Conservation (phyloP, 176 grass and related monocot species). For the Cymbopogon citratus region DNA sequence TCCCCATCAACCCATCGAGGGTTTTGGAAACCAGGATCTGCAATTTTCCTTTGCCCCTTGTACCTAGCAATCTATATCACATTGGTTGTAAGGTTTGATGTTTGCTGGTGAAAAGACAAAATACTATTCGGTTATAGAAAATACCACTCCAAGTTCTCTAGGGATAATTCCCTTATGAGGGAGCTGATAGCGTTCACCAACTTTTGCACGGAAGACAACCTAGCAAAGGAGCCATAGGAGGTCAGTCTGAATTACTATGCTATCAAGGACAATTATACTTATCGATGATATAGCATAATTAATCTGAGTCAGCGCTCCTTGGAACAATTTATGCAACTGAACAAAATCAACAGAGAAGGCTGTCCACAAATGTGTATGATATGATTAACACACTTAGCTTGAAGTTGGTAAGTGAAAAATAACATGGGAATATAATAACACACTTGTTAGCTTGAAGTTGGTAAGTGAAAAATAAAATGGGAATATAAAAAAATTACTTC, state of each 20-base stretch:
- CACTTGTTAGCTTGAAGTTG: not conserved
- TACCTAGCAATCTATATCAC: conserved; percentile 75
- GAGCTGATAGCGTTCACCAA: conserved; percentile 79
- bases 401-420: not conserved
- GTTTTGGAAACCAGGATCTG: conserved; percentile 67
- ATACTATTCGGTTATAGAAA: conserved; percentile 13
- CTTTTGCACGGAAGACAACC: conserved; percentile 85
- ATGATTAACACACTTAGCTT: not conserved
- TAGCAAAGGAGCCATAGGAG: conserved; percentile 24
- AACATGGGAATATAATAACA: not conserved
- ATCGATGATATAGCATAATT: not conserved
- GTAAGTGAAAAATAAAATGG: no score
- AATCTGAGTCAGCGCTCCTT: not conserved
- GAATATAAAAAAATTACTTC: no score
- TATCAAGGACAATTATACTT: not conserved
- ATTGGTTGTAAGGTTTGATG: conserved; percentile 20
- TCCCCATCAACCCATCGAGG: conserved; percentile 89
- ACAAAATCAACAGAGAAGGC: not conserved
- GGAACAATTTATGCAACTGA: not conserved
- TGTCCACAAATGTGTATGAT: not conserved
- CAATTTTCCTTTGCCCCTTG: conserved; percentile 76
- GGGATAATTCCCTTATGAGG: conserved; percentile 95
- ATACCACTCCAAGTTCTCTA: conserved; percentile 97
- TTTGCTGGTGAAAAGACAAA: conserved; percentile 16
- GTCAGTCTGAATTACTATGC: not conserved